These are phyloP conservation scores for Ustilago loliicola DNA, from an alignment of 1,284 basidiomycete species.

Conservation along the genomic window DNA sequence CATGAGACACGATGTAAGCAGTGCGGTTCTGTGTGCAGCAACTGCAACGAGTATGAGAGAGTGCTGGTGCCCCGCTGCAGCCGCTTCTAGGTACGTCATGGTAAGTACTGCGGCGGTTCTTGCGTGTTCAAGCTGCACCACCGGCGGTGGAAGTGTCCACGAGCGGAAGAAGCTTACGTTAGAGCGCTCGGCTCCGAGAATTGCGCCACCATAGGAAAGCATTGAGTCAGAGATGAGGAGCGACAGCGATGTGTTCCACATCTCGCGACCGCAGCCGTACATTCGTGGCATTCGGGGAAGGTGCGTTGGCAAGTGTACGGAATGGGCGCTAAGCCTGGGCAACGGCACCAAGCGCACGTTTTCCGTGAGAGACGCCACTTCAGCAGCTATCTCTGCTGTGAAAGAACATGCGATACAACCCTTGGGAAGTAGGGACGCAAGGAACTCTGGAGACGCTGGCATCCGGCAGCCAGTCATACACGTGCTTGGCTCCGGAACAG, in stretches of 20 bases:
- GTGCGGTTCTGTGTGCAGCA: not conserved
- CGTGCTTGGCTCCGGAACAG: not conserved
- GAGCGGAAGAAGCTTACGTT: not conserved
- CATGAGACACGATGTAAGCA: not conserved
- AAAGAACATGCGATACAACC: not conserved
- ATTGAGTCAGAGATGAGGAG: not conserved
- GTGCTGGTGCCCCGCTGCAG: not conserved
- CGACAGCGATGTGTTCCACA: not conserved
- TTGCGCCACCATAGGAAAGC: not conserved
- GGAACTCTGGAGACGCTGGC: not conserved
- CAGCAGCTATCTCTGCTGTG: not conserved
- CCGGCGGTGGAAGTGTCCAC: constrained; percentile 1
- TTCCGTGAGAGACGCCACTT: not conserved
- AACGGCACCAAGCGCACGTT: not conserved
- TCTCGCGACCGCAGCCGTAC: not conserved
- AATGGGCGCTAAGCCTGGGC: not conserved
- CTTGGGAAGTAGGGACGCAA: not conserved
- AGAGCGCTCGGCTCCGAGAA: not conserved
- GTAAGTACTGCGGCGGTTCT: not conserved
- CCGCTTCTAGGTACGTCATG: not conserved
- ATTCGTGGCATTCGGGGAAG: not conserved
- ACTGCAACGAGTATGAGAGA: not conserved
- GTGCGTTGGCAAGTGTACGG: not conserved
- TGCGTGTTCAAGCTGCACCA: not conserved
- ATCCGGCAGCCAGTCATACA: not conserved